Conservation (phyloP, 148 eudicot genomes). For the Dianthus caryophyllus region DNA sequence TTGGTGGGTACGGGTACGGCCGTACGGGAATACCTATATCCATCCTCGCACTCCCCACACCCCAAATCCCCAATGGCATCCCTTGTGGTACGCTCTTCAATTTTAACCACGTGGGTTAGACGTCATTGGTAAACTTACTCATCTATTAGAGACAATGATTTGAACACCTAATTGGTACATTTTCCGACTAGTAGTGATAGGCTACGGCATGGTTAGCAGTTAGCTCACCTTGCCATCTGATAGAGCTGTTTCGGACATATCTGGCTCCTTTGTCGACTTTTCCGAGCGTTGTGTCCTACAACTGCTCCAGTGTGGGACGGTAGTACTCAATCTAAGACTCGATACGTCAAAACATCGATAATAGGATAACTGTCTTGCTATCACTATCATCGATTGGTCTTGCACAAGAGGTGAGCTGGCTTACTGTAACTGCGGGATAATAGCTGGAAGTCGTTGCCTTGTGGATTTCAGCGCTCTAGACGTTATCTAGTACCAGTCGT, state of each 20-base stretch:
- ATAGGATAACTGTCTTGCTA: constrained; percentile 29
- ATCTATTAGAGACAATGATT: neutral
- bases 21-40: no score
- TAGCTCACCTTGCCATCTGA: no score
- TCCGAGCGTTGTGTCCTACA: constrained; percentile 50
- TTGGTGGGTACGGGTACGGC: no score
- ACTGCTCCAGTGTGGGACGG: constrained; percentile 43
- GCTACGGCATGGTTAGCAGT: no score
- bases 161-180: neutral
- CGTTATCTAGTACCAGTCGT: constrained; percentile 34
- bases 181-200: no score
- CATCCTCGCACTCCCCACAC: no score
- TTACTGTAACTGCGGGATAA: constrained; percentile 45
- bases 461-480: constrained; percentile 47
- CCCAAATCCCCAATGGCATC: no score
- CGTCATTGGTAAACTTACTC: no score
- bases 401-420: constrained; percentile 43
- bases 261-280: constrained; percentile 45
- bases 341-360: constrained; percentile 17
- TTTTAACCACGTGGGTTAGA: no score
- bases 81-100: no score
- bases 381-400: constrained; percentile 35
- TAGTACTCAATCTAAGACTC: constrained; percentile 41
- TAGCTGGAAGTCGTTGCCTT: constrained; percentile 44
- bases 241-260: neutral